A percentile compares a stretch with the other conserved stretches of the same genome.
Evolutionary conservation across 495 filamentous ascomycete species (phyloP).

Genomic region (Neurospora intermedia): DNA sequence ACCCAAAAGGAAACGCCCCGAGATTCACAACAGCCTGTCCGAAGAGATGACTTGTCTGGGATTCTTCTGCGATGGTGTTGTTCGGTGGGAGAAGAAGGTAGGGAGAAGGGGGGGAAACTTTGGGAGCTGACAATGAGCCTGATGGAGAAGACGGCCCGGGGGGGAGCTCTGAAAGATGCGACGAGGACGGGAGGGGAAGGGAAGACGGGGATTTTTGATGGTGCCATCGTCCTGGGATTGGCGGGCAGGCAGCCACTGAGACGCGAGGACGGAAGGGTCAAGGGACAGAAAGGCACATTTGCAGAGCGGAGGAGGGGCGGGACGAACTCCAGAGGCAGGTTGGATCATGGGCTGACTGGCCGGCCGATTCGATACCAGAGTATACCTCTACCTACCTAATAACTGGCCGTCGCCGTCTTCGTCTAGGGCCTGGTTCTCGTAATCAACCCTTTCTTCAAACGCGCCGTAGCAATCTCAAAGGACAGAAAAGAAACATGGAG

Average conservation of each 20-base stretch:
- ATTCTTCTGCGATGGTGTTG: neutral
- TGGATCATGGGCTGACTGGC: neutral
- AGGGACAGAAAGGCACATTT: neutral
- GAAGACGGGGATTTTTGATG: constrained; percentile 19
- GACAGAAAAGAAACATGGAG: neutral
- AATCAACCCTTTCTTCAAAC: neutral
- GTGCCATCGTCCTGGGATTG: constrained; percentile 22
- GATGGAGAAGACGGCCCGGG: neutral
- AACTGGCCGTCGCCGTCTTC: neutral
- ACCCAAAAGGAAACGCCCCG: neutral
- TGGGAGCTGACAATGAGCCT: neutral
- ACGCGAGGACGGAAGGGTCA: neutral
- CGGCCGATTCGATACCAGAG: neutral
- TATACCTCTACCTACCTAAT: no score
- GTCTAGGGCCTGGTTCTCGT: neutral
- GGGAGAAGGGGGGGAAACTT: neutral
- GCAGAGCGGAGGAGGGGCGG: neutral
- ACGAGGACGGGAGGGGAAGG: constrained; percentile 24
- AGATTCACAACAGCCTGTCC: neutral
- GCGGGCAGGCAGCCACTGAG: constrained; percentile 1
- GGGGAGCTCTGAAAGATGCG: constrained; percentile 6
- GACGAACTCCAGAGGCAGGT: neutral
- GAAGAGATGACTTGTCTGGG: neutral
- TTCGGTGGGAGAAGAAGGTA: neutral
- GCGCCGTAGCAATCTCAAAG: neutral